phyloP scores from a whole-genome alignment of 306 rosid species.

The Trifolium fragiferum region DNA sequence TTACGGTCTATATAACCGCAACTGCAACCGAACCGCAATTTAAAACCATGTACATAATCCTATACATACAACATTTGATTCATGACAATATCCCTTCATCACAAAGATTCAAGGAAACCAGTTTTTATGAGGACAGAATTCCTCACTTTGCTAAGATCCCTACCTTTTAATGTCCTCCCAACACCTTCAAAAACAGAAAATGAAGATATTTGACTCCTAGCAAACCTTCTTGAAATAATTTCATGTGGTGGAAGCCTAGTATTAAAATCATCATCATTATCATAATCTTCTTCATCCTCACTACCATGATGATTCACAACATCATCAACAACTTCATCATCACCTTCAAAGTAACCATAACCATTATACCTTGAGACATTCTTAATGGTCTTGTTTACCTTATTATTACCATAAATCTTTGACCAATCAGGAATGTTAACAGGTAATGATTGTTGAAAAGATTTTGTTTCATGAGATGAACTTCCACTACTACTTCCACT shows the following conservation, averaged over 20 bases:
- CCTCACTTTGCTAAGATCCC: constrained; percentile 89
- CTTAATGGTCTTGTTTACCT: constrained; percentile 46
- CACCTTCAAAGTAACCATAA: constrained; percentile 25
- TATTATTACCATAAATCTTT: constrained; percentile 46
- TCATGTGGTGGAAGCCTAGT: constrained; percentile 82
- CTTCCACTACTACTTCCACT: constrained; percentile 45
- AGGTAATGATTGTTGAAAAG: constrained; percentile 78
- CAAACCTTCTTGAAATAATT: constrained; percentile 78
- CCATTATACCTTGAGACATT: constrained; percentile 47
- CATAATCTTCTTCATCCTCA: constrained; percentile 41
- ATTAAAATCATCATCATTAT: constrained; percentile 51
- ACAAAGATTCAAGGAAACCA: constrained; percentile 84
- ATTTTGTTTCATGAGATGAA: constrained; percentile 51
- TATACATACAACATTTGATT: constrained; percentile 39
- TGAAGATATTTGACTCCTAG: constrained; percentile 80
- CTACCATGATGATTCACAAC: constrained; percentile 23
- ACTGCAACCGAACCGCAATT: neutral
- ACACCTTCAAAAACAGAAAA: constrained; percentile 93
- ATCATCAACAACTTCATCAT: constrained; percentile 23
- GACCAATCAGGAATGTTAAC: constrained; percentile 80
- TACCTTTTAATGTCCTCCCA: constrained; percentile 95
- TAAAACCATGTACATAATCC: constrained; percentile 14
- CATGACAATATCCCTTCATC: constrained; percentile 8
- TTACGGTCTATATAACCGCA: neutral
- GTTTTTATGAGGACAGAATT: constrained; percentile 77